Evolutionary conservation across 768 basidiomycete genomes (phyloP).

Genomic region (Boletus vermiculosoides): DNA sequence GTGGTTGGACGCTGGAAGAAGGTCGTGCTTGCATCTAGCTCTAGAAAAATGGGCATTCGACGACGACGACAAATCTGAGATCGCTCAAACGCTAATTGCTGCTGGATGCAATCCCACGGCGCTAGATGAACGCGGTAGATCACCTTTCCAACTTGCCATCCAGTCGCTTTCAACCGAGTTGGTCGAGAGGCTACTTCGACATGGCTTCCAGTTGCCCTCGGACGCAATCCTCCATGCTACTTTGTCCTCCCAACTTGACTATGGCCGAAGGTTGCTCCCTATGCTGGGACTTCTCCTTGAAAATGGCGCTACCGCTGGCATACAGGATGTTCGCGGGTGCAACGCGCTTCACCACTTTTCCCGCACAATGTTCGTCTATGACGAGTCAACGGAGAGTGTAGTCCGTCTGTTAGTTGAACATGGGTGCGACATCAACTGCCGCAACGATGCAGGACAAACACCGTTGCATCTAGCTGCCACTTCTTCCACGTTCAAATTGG

Average conservation of each 20-base stretch:
- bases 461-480: background rate
- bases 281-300: background rate
- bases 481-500: background rate
- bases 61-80: too few relatives aligned
- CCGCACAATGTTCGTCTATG: background rate
- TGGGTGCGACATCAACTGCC: background rate
- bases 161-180: background rate
- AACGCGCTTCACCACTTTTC: background rate
- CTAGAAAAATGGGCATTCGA: fast-evolving
- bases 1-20: background rate
- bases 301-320: background rate
- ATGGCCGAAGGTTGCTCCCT: too few relatives aligned
- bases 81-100: too few relatives aligned
- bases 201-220: background rate
- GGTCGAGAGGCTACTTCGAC: background rate
- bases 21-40: background rate
- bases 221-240: background rate
- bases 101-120: too few relatives aligned
- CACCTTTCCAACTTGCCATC: background rate
- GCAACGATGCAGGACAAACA: background rate
- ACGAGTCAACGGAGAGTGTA: background rate
- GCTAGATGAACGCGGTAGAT: background rate
- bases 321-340: background rate
- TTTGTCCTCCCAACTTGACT: background rate
- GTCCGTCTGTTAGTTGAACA: background rate